phyloP scores from a whole-genome alignment of 371 early-diverging fungal genomes.

The Blakeslea trispora region DNA sequence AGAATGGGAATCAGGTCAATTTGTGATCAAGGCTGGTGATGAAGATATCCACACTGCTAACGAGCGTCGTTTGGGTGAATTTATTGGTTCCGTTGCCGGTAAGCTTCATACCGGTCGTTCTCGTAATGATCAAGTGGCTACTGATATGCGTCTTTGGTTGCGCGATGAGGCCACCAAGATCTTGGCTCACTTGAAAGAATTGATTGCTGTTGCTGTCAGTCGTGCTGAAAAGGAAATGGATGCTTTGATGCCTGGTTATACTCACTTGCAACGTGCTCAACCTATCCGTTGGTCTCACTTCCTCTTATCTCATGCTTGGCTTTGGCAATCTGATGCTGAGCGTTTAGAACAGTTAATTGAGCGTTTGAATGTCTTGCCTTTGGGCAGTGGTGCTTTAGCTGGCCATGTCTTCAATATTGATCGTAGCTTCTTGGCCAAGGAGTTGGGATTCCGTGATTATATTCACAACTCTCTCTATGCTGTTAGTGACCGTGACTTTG shows the following conservation, averaged over 20 bases:
- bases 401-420: constrained; percentile 97
- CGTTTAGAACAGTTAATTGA: constrained; percentile 79
- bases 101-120: constrained; percentile 97
- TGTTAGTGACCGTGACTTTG: constrained; percentile 94
- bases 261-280: constrained; percentile 98
- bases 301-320: constrained; percentile 86
- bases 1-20: constrained; percentile 85
- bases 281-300: constrained; percentile 97
- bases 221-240: constrained; percentile 89
- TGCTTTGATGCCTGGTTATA: constrained; percentile 96
- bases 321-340: constrained; percentile 85
- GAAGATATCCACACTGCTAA: constrained; percentile 99
- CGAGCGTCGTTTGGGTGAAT: constrained; percentile 92
- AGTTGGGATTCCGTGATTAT: constrained; percentile 84
- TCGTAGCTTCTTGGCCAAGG: constrained; percentile 82
- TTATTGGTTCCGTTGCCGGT: constrained; percentile 91
- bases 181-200: constrained; percentile 65
- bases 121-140: constrained; percentile 97
- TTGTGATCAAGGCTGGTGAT: constrained; percentile 79
- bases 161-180: constrained; percentile 75
- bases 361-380: constrained; percentile 83
- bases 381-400: constrained; percentile 94
- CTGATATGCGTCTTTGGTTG: constrained; percentile 95
- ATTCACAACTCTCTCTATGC: constrained; percentile 89
- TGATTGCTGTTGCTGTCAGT: constrained; percentile 71